A percentile compares a stretch with the other conserved stretches of the same genome.
These are phyloP conservation scores for Dendrobium nobile DNA, from an alignment of 106 monocot genomes.

Conservation along the genomic window DNA sequence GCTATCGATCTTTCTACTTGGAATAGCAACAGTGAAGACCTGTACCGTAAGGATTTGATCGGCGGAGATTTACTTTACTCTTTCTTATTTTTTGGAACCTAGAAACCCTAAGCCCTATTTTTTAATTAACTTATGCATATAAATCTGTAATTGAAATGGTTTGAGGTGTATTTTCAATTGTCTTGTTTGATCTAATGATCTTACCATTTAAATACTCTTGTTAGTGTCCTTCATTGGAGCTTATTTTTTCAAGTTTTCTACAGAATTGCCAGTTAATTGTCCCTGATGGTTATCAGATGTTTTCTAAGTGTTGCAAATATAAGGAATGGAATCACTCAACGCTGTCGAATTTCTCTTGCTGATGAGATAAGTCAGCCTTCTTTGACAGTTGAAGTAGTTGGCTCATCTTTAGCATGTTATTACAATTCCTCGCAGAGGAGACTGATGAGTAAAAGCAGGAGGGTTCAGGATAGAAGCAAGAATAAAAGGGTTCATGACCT, in stretches of 20 bases:
- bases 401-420: background rate
- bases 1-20: background rate
- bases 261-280: background rate
- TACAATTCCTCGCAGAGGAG: slow-evolving; percentile 27
- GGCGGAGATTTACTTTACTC: background rate
- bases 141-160: background rate
- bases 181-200: background rate
- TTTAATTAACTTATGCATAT: background rate
- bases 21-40: too few relatives aligned
- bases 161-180: background rate
- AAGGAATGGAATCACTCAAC: slow-evolving; percentile 3
- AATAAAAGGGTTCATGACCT: slow-evolving; percentile 67
- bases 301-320: background rate
- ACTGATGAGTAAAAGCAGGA: slow-evolving; percentile 57
- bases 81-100: background rate
- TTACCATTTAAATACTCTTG: background rate
- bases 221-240: background rate
- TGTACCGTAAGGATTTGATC: background rate
- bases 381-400: background rate
- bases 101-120: background rate
- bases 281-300: background rate
- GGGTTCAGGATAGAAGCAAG: slow-evolving; percentile 74
- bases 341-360: background rate
- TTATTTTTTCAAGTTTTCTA: background rate
- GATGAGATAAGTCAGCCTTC: background rate